A percentile compares a stretch with the other conserved stretches of the same genome.
Evolutionary conservation across 805 yeast genomes (phyloP).

Genomic region (Sugiyamaella floridensis): DNA sequence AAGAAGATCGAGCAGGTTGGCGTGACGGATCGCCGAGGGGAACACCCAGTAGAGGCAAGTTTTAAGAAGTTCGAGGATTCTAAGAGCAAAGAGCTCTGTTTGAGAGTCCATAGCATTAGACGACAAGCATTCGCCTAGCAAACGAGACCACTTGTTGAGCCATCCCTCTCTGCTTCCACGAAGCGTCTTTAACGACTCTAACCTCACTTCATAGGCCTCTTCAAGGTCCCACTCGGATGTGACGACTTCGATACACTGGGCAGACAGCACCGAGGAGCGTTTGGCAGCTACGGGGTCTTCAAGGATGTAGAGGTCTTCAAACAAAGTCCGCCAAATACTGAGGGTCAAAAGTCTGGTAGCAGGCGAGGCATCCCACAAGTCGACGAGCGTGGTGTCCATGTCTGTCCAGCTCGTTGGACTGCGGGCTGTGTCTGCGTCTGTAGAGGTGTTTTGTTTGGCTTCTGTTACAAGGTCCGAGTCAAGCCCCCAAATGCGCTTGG

Average conservation of each 20-base stretch:
- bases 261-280: slow-evolving; percentile 67
- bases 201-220: slow-evolving; percentile 58
- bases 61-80: slow-evolving; percentile 73
- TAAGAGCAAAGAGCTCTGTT: slow-evolving; percentile 44
- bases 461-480: slow-evolving; percentile 14
- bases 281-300: slow-evolving; percentile 88
- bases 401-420: slow-evolving; percentile 62
- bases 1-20: slow-evolving; percentile 59
- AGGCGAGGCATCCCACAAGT: slow-evolving; percentile 61
- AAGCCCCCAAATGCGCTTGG: slow-evolving; percentile 87
- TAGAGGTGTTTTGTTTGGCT: slow-evolving; percentile 1
- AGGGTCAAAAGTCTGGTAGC: slow-evolving; percentile 70
- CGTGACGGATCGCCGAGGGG: slow-evolving; percentile 61
- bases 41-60: slow-evolving; percentile 89
- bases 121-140: slow-evolving; percentile 40
- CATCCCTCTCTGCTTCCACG: slow-evolving; percentile 77
- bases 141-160: slow-evolving; percentile 66
- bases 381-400: slow-evolving; percentile 74
- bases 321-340: slow-evolving; percentile 73
- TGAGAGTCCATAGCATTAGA: slow-evolving; percentile 33
- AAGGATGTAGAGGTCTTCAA: slow-evolving; percentile 85
- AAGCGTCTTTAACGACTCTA: slow-evolving; percentile 48
- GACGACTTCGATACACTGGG: slow-evolving; percentile 76
- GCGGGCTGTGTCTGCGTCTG: slow-evolving; percentile 5
- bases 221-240: slow-evolving; percentile 63